Conservation (phyloP, 2,329 filamentous ascomycete species). For the Neonectria magnoliae region DNA sequence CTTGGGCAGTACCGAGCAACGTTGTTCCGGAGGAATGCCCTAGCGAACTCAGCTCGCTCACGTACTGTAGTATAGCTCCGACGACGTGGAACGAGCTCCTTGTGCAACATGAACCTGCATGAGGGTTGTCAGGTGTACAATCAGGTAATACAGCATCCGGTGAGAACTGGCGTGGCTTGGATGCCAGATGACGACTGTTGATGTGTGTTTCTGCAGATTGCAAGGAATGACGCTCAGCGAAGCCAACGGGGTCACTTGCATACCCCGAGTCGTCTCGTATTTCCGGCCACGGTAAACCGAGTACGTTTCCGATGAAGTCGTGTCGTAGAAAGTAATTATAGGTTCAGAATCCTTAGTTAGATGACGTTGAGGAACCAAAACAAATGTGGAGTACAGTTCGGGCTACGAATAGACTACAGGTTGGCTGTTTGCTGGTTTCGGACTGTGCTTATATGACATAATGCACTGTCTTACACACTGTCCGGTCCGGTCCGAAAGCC, state of each 20-base stretch:
- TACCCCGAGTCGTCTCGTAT: slow-evolving; percentile 11
- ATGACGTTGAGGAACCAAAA: slow-evolving; percentile 4
- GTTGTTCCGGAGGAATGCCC: slow-evolving; percentile 9
- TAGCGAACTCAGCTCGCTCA: slow-evolving; percentile 15
- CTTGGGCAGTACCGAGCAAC: slow-evolving; percentile 1
- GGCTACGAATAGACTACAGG: not conserved
- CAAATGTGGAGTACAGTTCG: slow-evolving; percentile 5
- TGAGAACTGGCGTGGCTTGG: slow-evolving; percentile 16
- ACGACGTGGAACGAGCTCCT: slow-evolving; percentile 17
- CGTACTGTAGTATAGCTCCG: slow-evolving; percentile 9
- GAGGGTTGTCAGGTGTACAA: slow-evolving; percentile 11
- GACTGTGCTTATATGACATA: not conserved
- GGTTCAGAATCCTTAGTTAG: not conserved
- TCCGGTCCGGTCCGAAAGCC: slow-evolving; percentile 17
- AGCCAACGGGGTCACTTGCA: slow-evolving; percentile 1
- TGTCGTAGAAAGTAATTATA: slow-evolving; percentile 4
- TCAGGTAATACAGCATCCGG: slow-evolving; percentile 10
- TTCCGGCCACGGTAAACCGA: not conserved
- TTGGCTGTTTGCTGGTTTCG: not conserved
- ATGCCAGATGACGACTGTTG: slow-evolving; percentile 14
- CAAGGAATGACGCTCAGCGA: slow-evolving; percentile 1
- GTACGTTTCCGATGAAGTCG: not conserved
- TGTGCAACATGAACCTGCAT: slow-evolving; percentile 21
- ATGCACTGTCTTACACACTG: slow-evolving; percentile 12
- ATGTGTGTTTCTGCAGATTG: slow-evolving; percentile 21